Evolutionary conservation across 805 yeast species (phyloP).

Genomic region (Schizosaccharomyces lindneri): DNA sequence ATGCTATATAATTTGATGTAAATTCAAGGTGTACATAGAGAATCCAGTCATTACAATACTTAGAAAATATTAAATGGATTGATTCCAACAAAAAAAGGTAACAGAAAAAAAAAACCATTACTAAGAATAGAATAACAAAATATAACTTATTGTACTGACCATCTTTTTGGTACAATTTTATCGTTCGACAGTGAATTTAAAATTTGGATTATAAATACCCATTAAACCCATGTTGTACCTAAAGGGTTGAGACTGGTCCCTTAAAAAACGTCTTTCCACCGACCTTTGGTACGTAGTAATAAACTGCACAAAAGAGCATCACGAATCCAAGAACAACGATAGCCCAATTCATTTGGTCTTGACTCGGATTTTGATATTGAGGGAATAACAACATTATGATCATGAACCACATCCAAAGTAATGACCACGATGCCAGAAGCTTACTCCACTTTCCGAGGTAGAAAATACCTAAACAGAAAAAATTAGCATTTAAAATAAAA

Average conservation of each 20-base stretch:
- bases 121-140: no score
- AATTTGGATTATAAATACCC: background rate
- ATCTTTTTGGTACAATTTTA: no score
- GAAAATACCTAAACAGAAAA: conserved; percentile 28
- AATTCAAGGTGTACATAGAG: no score
- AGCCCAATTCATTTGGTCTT: background rate
- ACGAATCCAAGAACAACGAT: background rate
- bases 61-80: no score
- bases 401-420: conserved; percentile 28
- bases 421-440: conserved; percentile 22
- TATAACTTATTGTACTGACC: no score
- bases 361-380: background rate
- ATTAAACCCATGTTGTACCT: no score
- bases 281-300: background rate
- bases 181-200: no score
- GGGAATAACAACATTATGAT: conserved; percentile 32
- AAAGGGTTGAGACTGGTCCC: background rate
- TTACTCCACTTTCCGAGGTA: conserved; percentile 27
- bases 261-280: background rate
- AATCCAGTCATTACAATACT: no score
- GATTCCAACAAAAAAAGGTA: no score
- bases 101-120: no score
- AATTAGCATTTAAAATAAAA: no score
- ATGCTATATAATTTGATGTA: no score
- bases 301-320: background rate